Percentiles rank a stretch among this genome's conserved stretches.
Conservation (phyloP, 345 rosid genomes). For the Turnera subulata region DNA sequence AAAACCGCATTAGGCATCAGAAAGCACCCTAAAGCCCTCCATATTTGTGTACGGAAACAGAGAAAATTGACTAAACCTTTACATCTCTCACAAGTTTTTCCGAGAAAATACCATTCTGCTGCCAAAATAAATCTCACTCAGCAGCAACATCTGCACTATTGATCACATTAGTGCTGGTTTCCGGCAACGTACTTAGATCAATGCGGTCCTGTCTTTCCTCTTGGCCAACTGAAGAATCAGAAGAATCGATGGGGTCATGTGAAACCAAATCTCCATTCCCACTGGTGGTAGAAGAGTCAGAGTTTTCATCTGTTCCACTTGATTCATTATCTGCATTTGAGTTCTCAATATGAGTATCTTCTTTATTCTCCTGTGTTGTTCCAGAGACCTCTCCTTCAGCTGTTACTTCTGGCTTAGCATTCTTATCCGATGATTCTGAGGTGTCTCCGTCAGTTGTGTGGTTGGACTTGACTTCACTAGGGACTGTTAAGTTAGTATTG, state of each 20-base stretch:
- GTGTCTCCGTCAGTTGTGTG: constrained; percentile 23
- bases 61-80: constrained; percentile 7
- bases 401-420: constrained; percentile 26
- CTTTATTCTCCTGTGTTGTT: constrained; percentile 24
- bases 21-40: constrained; percentile 7
- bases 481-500: constrained; percentile 17
- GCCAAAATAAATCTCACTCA: constrained; percentile 26
- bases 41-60: constrained; percentile 18
- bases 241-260: constrained; percentile 31
- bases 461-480: constrained; percentile 22
- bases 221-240: constrained; percentile 32
- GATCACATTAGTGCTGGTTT: constrained; percentile 29
- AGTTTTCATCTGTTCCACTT: constrained; percentile 29
- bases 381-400: constrained; percentile 33
- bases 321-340: constrained; percentile 21
- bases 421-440: constrained; percentile 28
- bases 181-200: constrained; percentile 51
- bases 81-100: constrained; percentile 13
- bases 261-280: constrained; percentile 22
- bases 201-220: constrained; percentile 44
- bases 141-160: constrained; percentile 39
- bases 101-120: neutral
- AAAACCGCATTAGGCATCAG: constrained; percentile 5
- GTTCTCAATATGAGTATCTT: constrained; percentile 23
- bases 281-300: constrained; percentile 18